These are phyloP conservation scores for Arctostaphylos glauca DNA, from an alignment of 148 eudicot genomes.

Conservation along the genomic window DNA sequence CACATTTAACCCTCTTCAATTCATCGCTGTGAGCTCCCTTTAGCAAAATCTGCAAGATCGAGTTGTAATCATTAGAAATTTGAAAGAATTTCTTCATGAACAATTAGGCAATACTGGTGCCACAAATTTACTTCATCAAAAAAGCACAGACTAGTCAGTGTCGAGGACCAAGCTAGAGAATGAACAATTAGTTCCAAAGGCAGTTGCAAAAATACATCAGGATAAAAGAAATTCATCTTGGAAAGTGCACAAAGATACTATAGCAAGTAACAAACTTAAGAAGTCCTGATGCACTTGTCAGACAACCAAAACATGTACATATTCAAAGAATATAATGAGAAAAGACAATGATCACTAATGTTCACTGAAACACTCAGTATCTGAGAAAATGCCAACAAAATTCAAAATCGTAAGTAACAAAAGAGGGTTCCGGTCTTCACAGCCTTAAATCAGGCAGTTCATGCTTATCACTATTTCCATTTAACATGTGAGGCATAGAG, in stretches of 20 bases:
- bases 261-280: background rate
- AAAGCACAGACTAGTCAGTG: conserved; percentile 4
- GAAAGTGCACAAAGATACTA: background rate
- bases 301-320: background rate
- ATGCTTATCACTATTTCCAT: background rate
- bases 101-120: background rate
- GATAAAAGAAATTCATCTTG: background rate
- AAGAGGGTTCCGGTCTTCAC: background rate
- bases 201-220: background rate
- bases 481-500: background rate
- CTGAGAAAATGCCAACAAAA: background rate
- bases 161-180: background rate
- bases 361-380: background rate
- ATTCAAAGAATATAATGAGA: background rate
- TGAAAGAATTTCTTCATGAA: conserved; percentile 2
- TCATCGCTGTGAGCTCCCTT: conserved; percentile 81
- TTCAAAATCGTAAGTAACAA: background rate
- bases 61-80: background rate
- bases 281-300: background rate
- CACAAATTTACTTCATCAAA: background rate
- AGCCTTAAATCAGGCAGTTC: background rate
- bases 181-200: background rate
- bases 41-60: conserved; percentile 68
- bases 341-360: background rate
- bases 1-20: conserved; percentile 82